Evolutionary conservation across 2,329 filamentous ascomycete genomes (phyloP), one percentile per base, ranked within the genome.

Genomic region (Trichophyton benhamiae): DNA sequence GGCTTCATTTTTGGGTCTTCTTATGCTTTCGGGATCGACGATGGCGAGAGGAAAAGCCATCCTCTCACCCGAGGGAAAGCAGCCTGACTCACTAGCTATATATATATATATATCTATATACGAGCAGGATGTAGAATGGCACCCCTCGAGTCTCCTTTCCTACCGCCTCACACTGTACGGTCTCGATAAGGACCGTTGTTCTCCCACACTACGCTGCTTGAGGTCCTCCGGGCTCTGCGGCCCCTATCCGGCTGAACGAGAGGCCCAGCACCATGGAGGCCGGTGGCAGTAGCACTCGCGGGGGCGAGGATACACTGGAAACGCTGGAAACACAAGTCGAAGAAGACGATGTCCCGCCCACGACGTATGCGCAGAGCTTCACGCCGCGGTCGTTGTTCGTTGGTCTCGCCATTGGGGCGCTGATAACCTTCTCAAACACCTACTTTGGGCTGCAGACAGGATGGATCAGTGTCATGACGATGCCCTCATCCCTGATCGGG

Each of bases 401-500:
- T 30, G 94, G 94, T 15, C 79, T 95, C 4, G 77, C 83, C 2
- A 94, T 99, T 65, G 94, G 94, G 46, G 83, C 94, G 3, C 79
- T 97, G 61, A 96, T 97, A 69, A 94, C 89, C 71, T 96, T 96
- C 72, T 95, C 89, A 59, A 99, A 99, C 72, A 96, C 95, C 79
- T 99, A 97, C 74, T 99, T 99, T 72, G 94, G 94, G n/a, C 79
- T 99, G 36, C 94, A 97, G 76, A 95, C 89, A 30, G 86, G 86
- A 66, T 88, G 86, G 86, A 83, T 89, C 42, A 84, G 86, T 69
- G 89, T 89, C 67, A 97, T 99, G 94, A 89, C 90, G 15, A 96
- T 99, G 91, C 94, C 94, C 0, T 89, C 91, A 0, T 94, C 91
- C 22, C 78, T 99, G 63, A 89, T 99, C 70, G 92, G 94, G 1